These are phyloP conservation scores for Dalbergia cultrata DNA, from an alignment of 306 rosid genomes.

Conservation along the genomic window DNA sequence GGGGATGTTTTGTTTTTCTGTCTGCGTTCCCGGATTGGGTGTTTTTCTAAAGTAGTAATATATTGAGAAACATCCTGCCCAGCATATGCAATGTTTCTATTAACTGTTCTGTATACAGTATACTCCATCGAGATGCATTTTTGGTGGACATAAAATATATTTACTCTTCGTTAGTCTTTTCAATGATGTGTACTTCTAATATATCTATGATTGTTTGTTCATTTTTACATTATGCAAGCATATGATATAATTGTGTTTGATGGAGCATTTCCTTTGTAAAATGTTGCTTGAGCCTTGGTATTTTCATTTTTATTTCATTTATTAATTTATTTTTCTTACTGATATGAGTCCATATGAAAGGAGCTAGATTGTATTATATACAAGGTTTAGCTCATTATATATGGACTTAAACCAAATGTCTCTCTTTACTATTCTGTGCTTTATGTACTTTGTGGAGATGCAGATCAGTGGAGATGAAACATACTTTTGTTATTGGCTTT, in stretches of 20 bases:
- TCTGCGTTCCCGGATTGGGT: neutral
- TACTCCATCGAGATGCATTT: neutral
- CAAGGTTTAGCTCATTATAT: conserved; percentile 49
- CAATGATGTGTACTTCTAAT: neutral
- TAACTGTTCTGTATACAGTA: neutral
- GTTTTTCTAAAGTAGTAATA: neutral
- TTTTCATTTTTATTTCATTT: neutral
- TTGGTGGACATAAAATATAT: neutral
- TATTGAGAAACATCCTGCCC: neutral
- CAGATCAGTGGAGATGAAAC: conserved; percentile 63
- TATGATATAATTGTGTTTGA: neutral
- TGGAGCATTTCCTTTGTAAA: neutral
- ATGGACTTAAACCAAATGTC: conserved; percentile 56
- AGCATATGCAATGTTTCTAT: neutral
- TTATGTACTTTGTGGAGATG: conserved; percentile 45
- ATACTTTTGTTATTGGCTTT: neutral
- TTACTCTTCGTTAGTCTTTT: neutral
- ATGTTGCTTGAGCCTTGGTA: neutral
- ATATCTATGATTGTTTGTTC: too few relatives aligned
- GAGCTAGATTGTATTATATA: conserved; percentile 45
- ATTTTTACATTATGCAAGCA: neutral
- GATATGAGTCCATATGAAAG: conserved; percentile 51
- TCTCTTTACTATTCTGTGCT: conserved; percentile 62
- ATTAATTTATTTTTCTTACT: neutral
- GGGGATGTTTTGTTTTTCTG: neutral